phyloP scores from a whole-genome alignment of 139 green algal genomes.

The Auxenochlorella pyrenoidosa region DNA sequence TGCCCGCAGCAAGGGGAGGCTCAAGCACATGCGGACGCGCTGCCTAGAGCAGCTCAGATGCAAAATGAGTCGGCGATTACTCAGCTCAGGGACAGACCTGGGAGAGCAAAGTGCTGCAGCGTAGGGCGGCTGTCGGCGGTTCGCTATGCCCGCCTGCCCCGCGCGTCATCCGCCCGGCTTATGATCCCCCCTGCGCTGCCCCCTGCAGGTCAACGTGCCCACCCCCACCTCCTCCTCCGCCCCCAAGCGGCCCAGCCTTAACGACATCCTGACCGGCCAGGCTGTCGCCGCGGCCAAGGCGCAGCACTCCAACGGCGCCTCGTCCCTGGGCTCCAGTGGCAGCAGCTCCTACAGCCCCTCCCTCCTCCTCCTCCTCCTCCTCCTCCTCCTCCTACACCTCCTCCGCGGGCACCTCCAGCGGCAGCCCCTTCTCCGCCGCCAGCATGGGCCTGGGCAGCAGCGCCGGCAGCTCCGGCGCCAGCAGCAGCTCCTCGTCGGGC shows the following conservation, averaged over 20 bases:
- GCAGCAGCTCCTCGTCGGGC: not conserved
- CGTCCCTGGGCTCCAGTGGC: not conserved
- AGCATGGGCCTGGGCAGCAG: no score
- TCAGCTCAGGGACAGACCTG: no score
- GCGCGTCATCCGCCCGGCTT: not conserved
- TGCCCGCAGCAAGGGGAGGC: no score
- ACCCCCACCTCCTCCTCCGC: not conserved
- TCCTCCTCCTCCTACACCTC: not conserved
- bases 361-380: not conserved
- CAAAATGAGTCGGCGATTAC: no score
- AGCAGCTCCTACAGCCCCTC: not conserved
- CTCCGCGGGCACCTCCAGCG: not conserved
- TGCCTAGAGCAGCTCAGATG: no score
- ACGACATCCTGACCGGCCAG: constrained; percentile 12
- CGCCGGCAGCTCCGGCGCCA: no score
- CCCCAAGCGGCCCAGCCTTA: constrained; percentile 13
- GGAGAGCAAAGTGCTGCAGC: no score
- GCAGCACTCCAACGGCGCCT: not conserved
- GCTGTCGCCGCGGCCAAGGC: not conserved
- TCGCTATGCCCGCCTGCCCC: no score
- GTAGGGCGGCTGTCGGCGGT: no score
- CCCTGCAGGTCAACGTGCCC: constrained; percentile 2
- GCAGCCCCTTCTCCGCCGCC: no score
- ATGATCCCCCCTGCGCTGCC: not conserved
- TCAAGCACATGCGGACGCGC: no score